Evolutionary conservation across 2,329 filamentous ascomycete genomes (phyloP), one percentile per base, ranked within the genome.

Genomic region (Aspergillus ruber): DNA sequence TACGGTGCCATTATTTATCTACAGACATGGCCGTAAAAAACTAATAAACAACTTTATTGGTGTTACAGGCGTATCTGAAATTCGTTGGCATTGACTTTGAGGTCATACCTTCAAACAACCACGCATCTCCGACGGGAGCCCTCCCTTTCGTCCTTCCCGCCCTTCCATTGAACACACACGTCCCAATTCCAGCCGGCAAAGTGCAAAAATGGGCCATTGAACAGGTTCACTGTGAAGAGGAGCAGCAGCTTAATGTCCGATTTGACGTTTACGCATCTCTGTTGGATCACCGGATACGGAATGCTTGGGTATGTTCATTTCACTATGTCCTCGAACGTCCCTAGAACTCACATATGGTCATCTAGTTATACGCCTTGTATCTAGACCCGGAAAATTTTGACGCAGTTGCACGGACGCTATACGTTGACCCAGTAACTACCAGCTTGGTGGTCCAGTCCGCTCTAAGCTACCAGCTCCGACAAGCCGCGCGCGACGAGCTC

Each of bases 51-150:
- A 18, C 20, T 27, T 15, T 47, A n/a, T 35, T 47, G 7, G 6
- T n/a, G 32, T 13, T 27, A 20, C 51, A 95, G 89, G 84, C 90
- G 25, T 93, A 89, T 67, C 78, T 98, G 52, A 87, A 82, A 59
- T 88, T 96, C 59, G 79, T 83, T 44, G 79, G 79, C 36, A 75
- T 95, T 49, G 70, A 81, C 4, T 85, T 90, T 65, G 74, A 74
- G 45, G 73, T 85, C 44, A 73, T 82, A 6, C 72, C 88, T 4
- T 94, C 90, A 3, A 95, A 82, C 58, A 97, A 97, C 68, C 93
- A 97, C 73, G 90, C 91, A 44, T 95, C 90, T 2, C 91, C 91
- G 0, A 85, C 84, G 18, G 90, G 91, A 49, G 78, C 84, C n/a
- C 78, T 97, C 12, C 93, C 93, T 0, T 97, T 95, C 70, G 78